Conservation (phyloP, 345 rosid genomes). For the Orychophragmus violaceus region DNA sequence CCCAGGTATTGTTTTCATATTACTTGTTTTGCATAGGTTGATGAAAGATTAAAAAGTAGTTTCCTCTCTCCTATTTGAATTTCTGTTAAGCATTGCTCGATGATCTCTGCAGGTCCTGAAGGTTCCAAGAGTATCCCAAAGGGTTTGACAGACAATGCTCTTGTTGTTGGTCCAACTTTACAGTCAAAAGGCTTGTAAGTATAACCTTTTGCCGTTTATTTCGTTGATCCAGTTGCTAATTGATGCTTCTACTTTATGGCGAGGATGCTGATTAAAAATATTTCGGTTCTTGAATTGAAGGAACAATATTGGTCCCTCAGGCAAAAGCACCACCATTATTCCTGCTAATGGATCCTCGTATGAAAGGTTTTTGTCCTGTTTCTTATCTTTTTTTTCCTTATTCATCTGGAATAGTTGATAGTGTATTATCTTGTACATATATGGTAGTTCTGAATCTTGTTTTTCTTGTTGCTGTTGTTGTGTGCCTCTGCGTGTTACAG, state of each 20-base stretch:
- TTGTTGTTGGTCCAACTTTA: constrained; percentile 77
- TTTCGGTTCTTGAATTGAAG: constrained; percentile 29
- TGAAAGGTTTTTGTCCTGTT: constrained; percentile 48
- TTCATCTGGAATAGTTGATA: background rate
- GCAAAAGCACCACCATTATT: constrained; percentile 59
- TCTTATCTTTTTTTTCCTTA: constrained; percentile 5
- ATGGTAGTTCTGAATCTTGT: background rate
- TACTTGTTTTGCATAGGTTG: background rate
- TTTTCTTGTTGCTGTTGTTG: no score
- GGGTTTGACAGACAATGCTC: constrained; percentile 53
- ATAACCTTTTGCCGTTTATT: background rate
- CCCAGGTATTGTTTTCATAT: constrained; percentile 39
- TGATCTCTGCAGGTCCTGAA: no score
- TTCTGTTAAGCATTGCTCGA: no score
- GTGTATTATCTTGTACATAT: background rate
- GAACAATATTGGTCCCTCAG: constrained; percentile 45
- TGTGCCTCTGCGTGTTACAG: constrained; percentile 31
- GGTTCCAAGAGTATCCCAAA: constrained; percentile 47
- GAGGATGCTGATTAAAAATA: background rate
- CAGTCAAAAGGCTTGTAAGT: constrained; percentile 62
- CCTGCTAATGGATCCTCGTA: constrained; percentile 57
- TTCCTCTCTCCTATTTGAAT: background rate
- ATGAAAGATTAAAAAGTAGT: background rate
- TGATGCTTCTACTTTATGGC: background rate
- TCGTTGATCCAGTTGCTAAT: background rate